phyloP scores from a whole-genome alignment of 345 rosid genomes.

The Hirschfeldia incana region DNA sequence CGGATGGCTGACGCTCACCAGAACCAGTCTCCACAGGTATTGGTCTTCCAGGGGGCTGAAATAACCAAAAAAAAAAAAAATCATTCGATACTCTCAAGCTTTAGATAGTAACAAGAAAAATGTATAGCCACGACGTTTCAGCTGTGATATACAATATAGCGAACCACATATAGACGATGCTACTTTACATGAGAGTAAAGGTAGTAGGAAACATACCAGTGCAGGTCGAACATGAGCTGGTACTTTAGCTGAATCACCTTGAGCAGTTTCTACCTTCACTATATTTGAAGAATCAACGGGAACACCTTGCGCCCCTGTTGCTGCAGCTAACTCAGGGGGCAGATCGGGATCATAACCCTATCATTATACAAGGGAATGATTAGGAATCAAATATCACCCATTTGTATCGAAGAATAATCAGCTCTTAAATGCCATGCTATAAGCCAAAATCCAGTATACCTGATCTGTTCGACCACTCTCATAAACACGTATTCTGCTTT shows the following conservation, averaged over 20 bases:
- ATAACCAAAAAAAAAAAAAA: slow-evolving; percentile 10
- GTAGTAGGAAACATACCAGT: slow-evolving; percentile 58
- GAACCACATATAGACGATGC: slow-evolving; percentile 13
- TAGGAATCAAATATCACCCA: slow-evolving; percentile 17
- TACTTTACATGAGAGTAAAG: neutral
- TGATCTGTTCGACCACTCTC: slow-evolving; percentile 94
- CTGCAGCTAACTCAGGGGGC: slow-evolving; percentile 98
- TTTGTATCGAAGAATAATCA: neutral
- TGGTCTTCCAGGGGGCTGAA: slow-evolving; percentile 95
- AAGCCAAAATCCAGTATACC: slow-evolving; percentile 48
- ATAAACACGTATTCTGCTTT: slow-evolving; percentile 97
- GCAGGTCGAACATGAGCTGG: slow-evolving; percentile 69
- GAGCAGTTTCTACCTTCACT: slow-evolving; percentile 62
- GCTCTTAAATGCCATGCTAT: neutral
- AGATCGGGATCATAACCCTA: slow-evolving; percentile 97
- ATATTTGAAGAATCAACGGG: slow-evolving; percentile 55
- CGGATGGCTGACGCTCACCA: slow-evolving; percentile 91
- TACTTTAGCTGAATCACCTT: slow-evolving; percentile 59
- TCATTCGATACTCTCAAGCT: slow-evolving; percentile 13
- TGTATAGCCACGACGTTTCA: neutral
- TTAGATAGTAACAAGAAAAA: slow-evolving; percentile 7
- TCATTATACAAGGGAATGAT: slow-evolving; percentile 21
- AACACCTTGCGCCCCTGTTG: slow-evolving; percentile 71
- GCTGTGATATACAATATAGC: neutral
- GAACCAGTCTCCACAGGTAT: slow-evolving; percentile 93